Base-by-base conservation (phyloP, 306 rosid genomes). In the Castanopsis chinensis region DNA sequence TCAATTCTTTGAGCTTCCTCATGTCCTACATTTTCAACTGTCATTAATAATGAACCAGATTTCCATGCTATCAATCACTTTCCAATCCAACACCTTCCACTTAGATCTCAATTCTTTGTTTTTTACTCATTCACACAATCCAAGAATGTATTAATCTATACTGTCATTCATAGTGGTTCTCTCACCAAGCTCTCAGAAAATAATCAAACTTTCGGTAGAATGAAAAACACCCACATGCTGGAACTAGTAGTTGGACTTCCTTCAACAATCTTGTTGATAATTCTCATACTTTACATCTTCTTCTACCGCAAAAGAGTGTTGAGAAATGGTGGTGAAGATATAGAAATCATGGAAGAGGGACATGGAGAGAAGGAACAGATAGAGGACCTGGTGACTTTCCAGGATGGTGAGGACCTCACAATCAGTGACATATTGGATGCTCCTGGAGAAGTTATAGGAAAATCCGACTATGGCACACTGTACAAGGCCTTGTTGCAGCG, bases 361-460 rank as follows among this genome's bases (percentile, higher is more conserved):
- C 74, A 73, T 9, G 89, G 60, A n/a, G 90, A 78, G 5, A 71
- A 82, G 37, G 73, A 63, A 53, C 78, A 68, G 76, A 85, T 68
- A 7, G 99, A 89, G 82, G 92, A 91, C 51, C 79, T 96, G 85
- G 69, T 87, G 21, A 88, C 70, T 41, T 96, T 93, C 75, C 83
- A 88, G 23, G 96, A 92, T 20, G 99, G 98, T 2, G 86, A 91
- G 69, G 90, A 91, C 76, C 86, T 96, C 65, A 85, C 90, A 59
- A 88, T 96, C 13, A 78, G 87, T 76, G 99, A 96, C 76, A 85
- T 96, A 51, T 81, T 96, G 71, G 99, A 96, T 76, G 99, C 99
- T 86, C 98, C 99, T 0, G 99, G 99, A 0, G 99, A 96, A 79
- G 99, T 96, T 43, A 93, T 93, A 74, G 99, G 99, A 10, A 96